phyloP scores from a whole-genome alignment of 2,329 filamentous ascomycete genomes.

The Graphilbum ipis-grandicollis region DNA sequence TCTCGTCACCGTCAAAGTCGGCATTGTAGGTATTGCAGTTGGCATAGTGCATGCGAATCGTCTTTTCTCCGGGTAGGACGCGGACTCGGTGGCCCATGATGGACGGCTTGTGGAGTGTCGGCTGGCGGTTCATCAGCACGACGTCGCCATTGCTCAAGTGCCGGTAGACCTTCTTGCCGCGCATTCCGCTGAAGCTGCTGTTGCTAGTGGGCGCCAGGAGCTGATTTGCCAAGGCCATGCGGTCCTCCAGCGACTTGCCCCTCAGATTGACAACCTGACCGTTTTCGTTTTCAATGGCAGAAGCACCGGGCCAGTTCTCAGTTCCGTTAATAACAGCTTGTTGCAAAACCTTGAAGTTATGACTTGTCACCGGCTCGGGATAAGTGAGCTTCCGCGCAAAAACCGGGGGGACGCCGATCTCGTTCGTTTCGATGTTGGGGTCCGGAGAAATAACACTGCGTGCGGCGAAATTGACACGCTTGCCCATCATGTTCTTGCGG shows the following conservation, averaged over 20 bases:
- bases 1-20: constrained; percentile 97
- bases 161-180: constrained; percentile 90
- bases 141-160: constrained; percentile 95
- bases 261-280: constrained; percentile 79
- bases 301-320: constrained; percentile 84
- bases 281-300: constrained; percentile 89
- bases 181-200: constrained; percentile 53
- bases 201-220: constrained; percentile 70
- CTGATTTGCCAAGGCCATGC: constrained; percentile 79
- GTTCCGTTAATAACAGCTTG: constrained; percentile 91
- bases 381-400: constrained; percentile 94
- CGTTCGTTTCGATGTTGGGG: constrained; percentile 96
- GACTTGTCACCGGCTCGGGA: constrained; percentile 89
- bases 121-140: constrained; percentile 96
- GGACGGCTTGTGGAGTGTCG: constrained; percentile 92
- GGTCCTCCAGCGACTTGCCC: constrained; percentile 75
- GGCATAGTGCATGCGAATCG: constrained; percentile 97
- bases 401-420: constrained; percentile 95
- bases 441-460: constrained; percentile 96
- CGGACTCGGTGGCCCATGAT: constrained; percentile 96
- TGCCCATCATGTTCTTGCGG: constrained; percentile 99
- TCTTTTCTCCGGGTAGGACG: constrained; percentile 86
- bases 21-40: constrained; percentile 99
- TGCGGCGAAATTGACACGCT: constrained; percentile 96
- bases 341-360: constrained; percentile 92